A percentile compares a stretch with the other conserved stretches of the same genome.
phyloP scores from a whole-genome alignment of 2,329 filamentous ascomycete genomes.

The Juglanconis sp. region DNA sequence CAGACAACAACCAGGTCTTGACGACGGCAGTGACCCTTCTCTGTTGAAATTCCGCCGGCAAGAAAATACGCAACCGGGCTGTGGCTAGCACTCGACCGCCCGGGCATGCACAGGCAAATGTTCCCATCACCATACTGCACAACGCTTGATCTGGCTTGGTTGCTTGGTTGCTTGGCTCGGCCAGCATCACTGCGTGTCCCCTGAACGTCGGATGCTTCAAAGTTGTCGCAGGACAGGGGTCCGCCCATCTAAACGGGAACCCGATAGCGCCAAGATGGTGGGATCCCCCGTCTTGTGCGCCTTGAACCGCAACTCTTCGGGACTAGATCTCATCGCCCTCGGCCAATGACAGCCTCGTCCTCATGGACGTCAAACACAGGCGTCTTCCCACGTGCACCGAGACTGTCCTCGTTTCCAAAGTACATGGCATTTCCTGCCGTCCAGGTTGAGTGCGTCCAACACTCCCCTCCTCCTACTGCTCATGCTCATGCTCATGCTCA shows the following conservation, averaged over 20 bases:
- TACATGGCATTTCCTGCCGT: neutral
- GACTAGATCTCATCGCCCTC: neutral
- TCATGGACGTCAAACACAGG: constrained; percentile 1
- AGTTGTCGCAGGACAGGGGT: constrained; percentile 45
- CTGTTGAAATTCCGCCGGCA: no score
- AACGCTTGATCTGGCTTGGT: neutral
- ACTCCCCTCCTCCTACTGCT: no score
- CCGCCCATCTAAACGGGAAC: constrained; percentile 18
- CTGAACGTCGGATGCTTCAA: constrained; percentile 38
- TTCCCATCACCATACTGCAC: neutral
- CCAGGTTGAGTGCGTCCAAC: no score
- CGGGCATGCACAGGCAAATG: no score
- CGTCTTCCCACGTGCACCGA: neutral
- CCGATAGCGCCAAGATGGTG: neutral
- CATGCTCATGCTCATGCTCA: neutral
- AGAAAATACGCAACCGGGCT: no score
- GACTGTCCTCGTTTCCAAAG: neutral
- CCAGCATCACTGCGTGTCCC: neutral
- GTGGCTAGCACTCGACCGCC: no score
- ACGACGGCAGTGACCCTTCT: no score
- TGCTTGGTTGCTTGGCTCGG: no score
- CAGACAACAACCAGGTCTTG: no score
- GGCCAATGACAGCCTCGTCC: constrained; percentile 1
- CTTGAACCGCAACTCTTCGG: constrained; percentile 16
- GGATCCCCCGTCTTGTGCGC: constrained; percentile 12